Evolutionary conservation across 1,284 basidiomycete genomes (phyloP).

Genomic region (Sanghuangporus baumii): DNA sequence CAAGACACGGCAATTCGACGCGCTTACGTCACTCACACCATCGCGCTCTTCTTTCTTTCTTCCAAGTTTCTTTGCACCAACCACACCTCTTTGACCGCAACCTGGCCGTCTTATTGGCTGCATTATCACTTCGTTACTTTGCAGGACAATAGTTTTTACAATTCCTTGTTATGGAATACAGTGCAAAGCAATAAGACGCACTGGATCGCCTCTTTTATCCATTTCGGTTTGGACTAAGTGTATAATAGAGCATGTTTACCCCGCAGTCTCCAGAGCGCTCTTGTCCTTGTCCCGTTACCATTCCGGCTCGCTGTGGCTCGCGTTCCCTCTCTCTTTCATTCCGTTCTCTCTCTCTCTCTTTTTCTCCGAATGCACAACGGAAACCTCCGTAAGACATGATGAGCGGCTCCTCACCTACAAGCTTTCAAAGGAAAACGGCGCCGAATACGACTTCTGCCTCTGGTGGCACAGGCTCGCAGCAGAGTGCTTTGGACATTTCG

Average conservation of each 20-base stretch:
- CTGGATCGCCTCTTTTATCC: neutral
- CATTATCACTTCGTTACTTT: too few relatives aligned
- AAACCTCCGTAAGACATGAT: neutral
- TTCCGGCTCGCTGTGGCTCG: neutral
- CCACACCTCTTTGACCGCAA: too few relatives aligned
- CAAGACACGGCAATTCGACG: too few relatives aligned
- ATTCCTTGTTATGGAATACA: neutral
- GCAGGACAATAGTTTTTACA: neutral
- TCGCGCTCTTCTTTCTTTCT: too few relatives aligned
- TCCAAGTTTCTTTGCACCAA: too few relatives aligned
- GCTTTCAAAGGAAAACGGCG: neutral
- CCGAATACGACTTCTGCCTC: neutral
- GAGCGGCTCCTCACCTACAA: neutral
- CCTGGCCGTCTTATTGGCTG: too few relatives aligned
- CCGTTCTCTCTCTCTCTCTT: neutral
- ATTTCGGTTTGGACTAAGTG: conserved; percentile 1
- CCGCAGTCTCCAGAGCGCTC: neutral
- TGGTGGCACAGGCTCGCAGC: conserved; percentile 13
- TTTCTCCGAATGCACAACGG: neutral
- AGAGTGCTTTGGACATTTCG: neutral
- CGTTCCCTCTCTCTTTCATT: neutral
- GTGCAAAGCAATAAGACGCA: neutral
- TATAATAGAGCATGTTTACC: neutral
- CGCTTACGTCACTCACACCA: too few relatives aligned
- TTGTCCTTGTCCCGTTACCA: neutral